Evolutionary conservation across 2,329 filamentous ascomycete species (phyloP).

Genomic region (Tolypocladium cylindrosporum): DNA sequence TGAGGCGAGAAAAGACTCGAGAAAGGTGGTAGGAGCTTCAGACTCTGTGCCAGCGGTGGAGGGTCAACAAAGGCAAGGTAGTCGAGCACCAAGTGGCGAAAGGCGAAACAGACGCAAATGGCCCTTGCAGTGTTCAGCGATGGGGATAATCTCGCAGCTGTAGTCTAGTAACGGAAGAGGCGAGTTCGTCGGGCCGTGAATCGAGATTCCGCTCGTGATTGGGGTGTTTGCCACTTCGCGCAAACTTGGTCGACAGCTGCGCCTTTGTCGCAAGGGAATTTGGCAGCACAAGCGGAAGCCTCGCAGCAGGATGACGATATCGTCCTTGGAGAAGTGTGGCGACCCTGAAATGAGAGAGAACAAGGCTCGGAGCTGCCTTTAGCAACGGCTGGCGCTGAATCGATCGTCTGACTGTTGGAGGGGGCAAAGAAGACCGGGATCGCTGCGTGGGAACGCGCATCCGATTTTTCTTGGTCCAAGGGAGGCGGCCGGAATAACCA

Average conservation of each 20-base stretch:
- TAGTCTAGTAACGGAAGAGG: background rate
- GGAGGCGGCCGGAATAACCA: background rate
- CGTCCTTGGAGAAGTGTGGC: background rate
- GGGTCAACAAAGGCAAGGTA: background rate
- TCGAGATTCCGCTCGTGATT: background rate
- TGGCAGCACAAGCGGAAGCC: background rate
- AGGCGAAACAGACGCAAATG: background rate
- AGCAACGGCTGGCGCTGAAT: background rate
- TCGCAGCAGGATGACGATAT: background rate
- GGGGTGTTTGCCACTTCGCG: background rate
- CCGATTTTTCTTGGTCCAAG: constrained; percentile 1
- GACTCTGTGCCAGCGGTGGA: background rate
- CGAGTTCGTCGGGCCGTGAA: background rate
- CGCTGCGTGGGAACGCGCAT: background rate
- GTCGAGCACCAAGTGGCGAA: background rate
- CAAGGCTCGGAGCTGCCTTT: background rate
- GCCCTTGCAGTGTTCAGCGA: too few species aligned
- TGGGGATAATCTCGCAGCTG: background rate
- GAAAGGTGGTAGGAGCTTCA: background rate
- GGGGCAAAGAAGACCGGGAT: background rate
- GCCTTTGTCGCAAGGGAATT: background rate
- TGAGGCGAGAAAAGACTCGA: background rate
- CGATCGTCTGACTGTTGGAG: background rate
- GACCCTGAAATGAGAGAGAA: background rate
- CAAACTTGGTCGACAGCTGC: background rate